These are phyloP conservation scores for Crucibulum laeve DNA, from an alignment of 768 basidiomycete species.

Conservation along the genomic window DNA sequence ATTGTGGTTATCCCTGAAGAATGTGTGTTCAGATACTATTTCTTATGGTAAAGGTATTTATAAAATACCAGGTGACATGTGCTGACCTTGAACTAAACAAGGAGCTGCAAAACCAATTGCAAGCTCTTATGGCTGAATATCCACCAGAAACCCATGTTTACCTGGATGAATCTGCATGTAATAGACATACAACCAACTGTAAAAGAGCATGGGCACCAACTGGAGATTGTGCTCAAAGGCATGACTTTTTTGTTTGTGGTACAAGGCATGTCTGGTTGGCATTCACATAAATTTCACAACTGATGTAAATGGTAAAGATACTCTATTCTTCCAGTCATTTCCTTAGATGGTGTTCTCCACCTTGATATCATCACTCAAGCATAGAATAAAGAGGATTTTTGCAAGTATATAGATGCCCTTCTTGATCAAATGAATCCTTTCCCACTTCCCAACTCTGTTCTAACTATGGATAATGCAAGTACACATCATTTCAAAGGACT, in stretches of 20 bases:
- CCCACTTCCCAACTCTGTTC: constrained; percentile 21
- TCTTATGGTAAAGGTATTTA: neutral
- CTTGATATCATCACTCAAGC: constrained; percentile 21
- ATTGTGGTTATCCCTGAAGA: constrained; percentile 8
- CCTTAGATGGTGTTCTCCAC: constrained; percentile 23
- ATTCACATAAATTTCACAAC: constrained; percentile 6
- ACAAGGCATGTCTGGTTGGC: constrained; percentile 6
- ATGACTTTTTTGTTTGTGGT: constrained; percentile 23
- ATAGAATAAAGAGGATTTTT: constrained; percentile 17
- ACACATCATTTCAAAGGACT: constrained; percentile 21
- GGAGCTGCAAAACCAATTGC: constrained; percentile 8
- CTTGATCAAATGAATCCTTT: constrained; percentile 27
- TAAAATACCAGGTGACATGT: constrained; percentile 8
- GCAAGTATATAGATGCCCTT: constrained; percentile 14
- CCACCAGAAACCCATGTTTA: constrained; percentile 16
- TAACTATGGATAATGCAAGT: constrained; percentile 29
- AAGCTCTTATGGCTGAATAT: constrained; percentile 12
- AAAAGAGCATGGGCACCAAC: constrained; percentile 17
- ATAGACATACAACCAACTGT: constrained; percentile 17
- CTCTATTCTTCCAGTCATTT: constrained; percentile 26
- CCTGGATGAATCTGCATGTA: constrained; percentile 24
- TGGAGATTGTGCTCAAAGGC: constrained; percentile 15
- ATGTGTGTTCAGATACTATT: constrained; percentile 2
- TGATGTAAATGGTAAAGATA: constrained; percentile 19
- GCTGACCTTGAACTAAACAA: constrained; percentile 15